Conservation (phyloP, 2,329 filamentous ascomycete species). For the Aspergillus piperis region DNA sequence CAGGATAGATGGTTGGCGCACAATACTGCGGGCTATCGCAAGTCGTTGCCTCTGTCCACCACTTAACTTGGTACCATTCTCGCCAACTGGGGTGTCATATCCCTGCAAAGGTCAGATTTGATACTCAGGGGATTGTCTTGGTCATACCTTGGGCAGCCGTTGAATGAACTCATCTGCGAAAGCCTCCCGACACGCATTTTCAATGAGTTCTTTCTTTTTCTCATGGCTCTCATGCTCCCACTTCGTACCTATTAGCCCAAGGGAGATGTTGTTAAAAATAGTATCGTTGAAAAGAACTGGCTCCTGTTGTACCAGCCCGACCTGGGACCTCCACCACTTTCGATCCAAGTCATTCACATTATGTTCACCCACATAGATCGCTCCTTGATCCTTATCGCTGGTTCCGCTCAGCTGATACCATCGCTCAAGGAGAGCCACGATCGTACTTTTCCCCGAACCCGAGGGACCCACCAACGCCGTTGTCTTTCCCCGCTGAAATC, state of each 20-base stretch:
- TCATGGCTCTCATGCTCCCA: slow-evolving; percentile 37
- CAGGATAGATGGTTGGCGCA: slow-evolving; percentile 66
- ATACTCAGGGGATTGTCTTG: background rate
- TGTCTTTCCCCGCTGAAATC: slow-evolving; percentile 39
- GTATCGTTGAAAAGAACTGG: slow-evolving; percentile 69
- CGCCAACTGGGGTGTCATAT: slow-evolving; percentile 74
- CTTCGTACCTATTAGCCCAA: slow-evolving; percentile 51
- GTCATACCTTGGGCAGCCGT: slow-evolving; percentile 52
- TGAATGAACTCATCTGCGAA: slow-evolving; percentile 72
- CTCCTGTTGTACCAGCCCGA: slow-evolving; percentile 69
- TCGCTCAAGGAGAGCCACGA: slow-evolving; percentile 46
- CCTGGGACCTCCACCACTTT: slow-evolving; percentile 60
- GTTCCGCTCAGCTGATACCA: slow-evolving; percentile 40
- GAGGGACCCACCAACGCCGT: slow-evolving; percentile 50
- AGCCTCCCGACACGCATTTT: slow-evolving; percentile 65
- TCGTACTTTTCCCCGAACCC: slow-evolving; percentile 50
- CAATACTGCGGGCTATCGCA: slow-evolving; percentile 71
- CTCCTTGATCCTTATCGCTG: slow-evolving; percentile 37
- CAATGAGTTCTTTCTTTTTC: slow-evolving; percentile 54
- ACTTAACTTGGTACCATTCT: slow-evolving; percentile 74
- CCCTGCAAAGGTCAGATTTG: slow-evolving; percentile 45
- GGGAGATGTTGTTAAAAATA: slow-evolving; percentile 63
- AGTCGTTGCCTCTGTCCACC: slow-evolving; percentile 86
- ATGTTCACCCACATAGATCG: slow-evolving; percentile 56
- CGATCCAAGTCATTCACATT: slow-evolving; percentile 60